These are phyloP conservation scores for Apiospora pterosperma DNA, from an alignment of 2,329 filamentous ascomycete genomes.

Conservation along the genomic window DNA sequence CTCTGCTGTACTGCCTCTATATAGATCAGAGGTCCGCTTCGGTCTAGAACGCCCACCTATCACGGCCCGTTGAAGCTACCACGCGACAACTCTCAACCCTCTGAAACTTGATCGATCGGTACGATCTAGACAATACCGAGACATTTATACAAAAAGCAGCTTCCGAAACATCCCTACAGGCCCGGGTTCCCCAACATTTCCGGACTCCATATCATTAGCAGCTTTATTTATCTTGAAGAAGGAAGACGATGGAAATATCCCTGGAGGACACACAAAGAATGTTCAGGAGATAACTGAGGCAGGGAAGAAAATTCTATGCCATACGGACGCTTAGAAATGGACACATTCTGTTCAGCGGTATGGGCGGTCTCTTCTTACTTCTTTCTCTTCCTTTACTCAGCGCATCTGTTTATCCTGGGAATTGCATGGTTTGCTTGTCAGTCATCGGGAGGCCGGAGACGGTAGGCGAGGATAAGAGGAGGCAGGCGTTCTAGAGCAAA, in stretches of 20 bases:
- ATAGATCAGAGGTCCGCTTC: background rate
- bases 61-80: background rate
- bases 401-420: background rate
- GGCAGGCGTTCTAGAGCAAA: constrained; percentile 3
- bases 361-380: background rate
- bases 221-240: background rate
- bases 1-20: background rate
- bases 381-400: background rate
- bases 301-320: background rate
- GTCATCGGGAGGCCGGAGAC: background rate
- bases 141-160: background rate
- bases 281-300: background rate
- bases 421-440: background rate
- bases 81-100: background rate
- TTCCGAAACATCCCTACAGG: background rate
- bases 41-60: background rate
- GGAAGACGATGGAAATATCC: background rate
- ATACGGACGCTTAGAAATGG: background rate
- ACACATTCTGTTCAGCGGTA: background rate
- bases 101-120: background rate
- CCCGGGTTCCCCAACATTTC: background rate
- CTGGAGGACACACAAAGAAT: background rate
- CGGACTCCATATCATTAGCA: background rate
- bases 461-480: background rate
- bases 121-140: background rate